Conservation (phyloP, 495 filamentous ascomycete species). For the Aspergillus saccharolyticus region DNA sequence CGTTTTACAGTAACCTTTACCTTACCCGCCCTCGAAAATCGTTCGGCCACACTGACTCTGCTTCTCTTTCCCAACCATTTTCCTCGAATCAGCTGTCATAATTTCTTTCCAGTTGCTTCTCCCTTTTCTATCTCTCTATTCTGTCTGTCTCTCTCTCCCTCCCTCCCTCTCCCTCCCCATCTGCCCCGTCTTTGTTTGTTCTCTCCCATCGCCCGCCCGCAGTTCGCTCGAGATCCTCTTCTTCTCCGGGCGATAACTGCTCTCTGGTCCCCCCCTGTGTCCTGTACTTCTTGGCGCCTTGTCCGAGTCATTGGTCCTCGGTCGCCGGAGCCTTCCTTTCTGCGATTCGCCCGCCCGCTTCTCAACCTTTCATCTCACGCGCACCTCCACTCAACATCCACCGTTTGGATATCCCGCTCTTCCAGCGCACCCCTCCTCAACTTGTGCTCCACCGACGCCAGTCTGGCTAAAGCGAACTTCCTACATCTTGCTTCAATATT, state of each 20-base stretch:
- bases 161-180: neutral
- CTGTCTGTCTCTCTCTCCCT: slow-evolving; percentile 7
- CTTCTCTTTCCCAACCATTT: slow-evolving; percentile 5
- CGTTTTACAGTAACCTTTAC: slow-evolving; percentile 12
- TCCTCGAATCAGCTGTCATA: slow-evolving; percentile 11
- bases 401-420: slow-evolving; percentile 27
- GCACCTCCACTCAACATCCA: slow-evolving; percentile 30
- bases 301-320: slow-evolving; percentile 24
- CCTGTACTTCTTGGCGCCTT: slow-evolving; percentile 22
- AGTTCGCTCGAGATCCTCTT: slow-evolving; percentile 4
- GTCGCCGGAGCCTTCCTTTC: slow-evolving; percentile 19
- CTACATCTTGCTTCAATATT: slow-evolving; percentile 26
- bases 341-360: slow-evolving; percentile 26
- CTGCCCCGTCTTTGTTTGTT: slow-evolving; percentile 7
- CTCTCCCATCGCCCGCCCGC: slow-evolving; percentile 1
- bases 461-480: slow-evolving; percentile 51
- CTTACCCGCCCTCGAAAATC: slow-evolving; percentile 12
- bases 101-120: slow-evolving; percentile 9
- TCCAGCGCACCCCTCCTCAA: slow-evolving; percentile 24
- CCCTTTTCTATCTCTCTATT: slow-evolving; percentile 8
- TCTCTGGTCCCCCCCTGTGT: slow-evolving; percentile 15
- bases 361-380: slow-evolving; percentile 29
- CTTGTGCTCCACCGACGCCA: slow-evolving; percentile 26
- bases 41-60: slow-evolving; percentile 16
- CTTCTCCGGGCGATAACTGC: slow-evolving; percentile 12